These are phyloP conservation scores for Botrytis deweyae DNA, from an alignment of 2,329 filamentous ascomycete species.

Conservation along the genomic window DNA sequence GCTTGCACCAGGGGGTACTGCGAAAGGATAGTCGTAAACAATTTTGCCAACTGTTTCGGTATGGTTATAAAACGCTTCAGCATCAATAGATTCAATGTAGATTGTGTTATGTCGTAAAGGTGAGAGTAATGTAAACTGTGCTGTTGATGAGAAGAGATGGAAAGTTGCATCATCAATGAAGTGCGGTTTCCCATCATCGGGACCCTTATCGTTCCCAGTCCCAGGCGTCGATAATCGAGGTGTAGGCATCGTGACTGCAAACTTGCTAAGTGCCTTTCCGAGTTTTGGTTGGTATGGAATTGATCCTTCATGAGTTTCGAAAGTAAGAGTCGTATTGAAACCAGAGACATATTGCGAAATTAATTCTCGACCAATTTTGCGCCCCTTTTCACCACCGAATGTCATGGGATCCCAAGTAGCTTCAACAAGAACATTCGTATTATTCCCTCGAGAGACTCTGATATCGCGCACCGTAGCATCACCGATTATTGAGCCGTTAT, in stretches of 20 bases:
- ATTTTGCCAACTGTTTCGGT: conserved; percentile 77
- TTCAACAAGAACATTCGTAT: conserved; percentile 65
- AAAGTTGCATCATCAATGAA: conserved; percentile 87
- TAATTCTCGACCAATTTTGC: conserved; percentile 65
- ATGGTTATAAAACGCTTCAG: conserved; percentile 81
- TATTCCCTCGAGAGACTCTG: conserved; percentile 65
- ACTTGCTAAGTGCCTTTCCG: conserved; percentile 68
- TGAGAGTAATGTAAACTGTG: conserved; percentile 78
- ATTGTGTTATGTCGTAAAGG: conserved; percentile 72
- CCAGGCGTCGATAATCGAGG: conserved; percentile 61
- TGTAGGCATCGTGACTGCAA: conserved; percentile 70
- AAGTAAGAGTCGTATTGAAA: conserved; percentile 75
- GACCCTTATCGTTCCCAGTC: conserved; percentile 42
- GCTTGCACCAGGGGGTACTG: conserved; percentile 71
- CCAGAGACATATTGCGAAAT: conserved; percentile 87
- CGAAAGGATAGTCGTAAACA: conserved; percentile 69
- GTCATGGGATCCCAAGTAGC: conserved; percentile 72
- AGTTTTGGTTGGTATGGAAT: conserved; percentile 73
- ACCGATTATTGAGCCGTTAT: conserved; percentile 72
- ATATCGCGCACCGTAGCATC: conserved; percentile 68
- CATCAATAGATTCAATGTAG: conserved; percentile 76
- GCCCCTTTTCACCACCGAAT: conserved; percentile 60
- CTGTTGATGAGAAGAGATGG: conserved; percentile 83
- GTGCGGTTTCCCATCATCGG: conserved; percentile 49
- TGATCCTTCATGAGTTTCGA: conserved; percentile 68